These are phyloP conservation scores for Fusarium begoniae DNA, from an alignment of 2,329 filamentous ascomycete species.

Conservation along the genomic window DNA sequence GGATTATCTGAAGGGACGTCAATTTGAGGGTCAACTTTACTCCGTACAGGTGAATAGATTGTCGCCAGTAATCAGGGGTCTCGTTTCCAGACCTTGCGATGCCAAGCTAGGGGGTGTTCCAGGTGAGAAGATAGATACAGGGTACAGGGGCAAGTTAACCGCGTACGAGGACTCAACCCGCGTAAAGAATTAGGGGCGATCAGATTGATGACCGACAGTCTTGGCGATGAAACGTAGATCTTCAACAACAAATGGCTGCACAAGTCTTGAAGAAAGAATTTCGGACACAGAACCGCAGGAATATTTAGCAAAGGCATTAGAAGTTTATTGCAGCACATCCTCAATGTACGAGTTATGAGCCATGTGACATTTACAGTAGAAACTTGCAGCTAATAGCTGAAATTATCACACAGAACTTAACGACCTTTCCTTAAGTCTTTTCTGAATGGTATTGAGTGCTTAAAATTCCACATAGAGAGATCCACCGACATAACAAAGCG, in stretches of 20 bases:
- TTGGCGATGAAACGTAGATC: not conserved
- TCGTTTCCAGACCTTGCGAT: not conserved
- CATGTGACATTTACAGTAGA: too few relatives aligned
- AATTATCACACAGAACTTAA: not conserved
- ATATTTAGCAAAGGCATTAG: too few relatives aligned
- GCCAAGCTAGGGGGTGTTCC: not conserved
- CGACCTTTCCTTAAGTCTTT: accelerated
- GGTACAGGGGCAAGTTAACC: not conserved
- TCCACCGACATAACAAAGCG: accelerated
- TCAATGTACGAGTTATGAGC: too few relatives aligned
- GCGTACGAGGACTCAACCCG: not conserved
- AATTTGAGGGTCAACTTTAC: too few relatives aligned
- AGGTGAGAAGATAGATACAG: not conserved
- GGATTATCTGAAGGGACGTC: not conserved
- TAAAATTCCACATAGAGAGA: too few relatives aligned
- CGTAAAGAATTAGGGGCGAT: not conserved
- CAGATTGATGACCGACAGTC: not conserved
- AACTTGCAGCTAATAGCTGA: too few relatives aligned
- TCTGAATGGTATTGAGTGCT: accelerated
- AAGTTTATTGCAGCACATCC: accelerated
- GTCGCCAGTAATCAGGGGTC: too few relatives aligned
- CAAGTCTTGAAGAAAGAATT: too few relatives aligned
- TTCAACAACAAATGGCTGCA: too few relatives aligned
- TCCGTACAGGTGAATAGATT: not conserved
- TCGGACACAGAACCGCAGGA: accelerated